Evolutionary conservation across 345 rosid genomes (phyloP), one percentile per base, ranked within the genome.

Genomic region (Salix suchowensis): DNA sequence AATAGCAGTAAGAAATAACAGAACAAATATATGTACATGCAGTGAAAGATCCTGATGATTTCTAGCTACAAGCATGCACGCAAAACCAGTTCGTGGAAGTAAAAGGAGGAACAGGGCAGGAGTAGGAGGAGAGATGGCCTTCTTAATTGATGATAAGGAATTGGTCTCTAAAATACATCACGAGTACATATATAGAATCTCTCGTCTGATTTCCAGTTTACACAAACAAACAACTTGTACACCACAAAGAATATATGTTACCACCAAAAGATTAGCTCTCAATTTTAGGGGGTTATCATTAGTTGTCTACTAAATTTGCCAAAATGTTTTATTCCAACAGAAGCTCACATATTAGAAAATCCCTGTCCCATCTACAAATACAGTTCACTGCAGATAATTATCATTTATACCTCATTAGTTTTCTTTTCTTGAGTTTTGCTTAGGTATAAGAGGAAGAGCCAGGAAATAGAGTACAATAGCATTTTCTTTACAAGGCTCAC

Each of bases 1-100:
- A 76, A 67, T 55, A 84, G 85, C 78, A 80, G 71, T 85, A 76
- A 86, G 83, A 64, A 68, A 78, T 61, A 72, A 76, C 71, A 74
- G 55, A 71, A 11, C 50, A 39, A 21, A 75, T 60, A 71, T 37
- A 42, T 72, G 14, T 82, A 37, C 54, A n/a, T 71, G 60, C 50
- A 40, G 67, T 36, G 46, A 74, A 77, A 77, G 66, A 21, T 30
- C 30, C 18, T 68, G 69, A 10, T 44, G 50, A 44, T 44, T 44
- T 44, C 50, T 44, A 44, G 4, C 50, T 44, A 11, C 28, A 68
- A 64, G 73, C 69, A 78, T 58, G 76, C 50, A 44, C 3, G 16
- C 16, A 44, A 44, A 44, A 44, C 50, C 58, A 52, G 58, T 52
- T 18, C 9, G 10, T 18, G 58, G 58, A 52, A 18, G 58, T 21